A percentile compares a stretch with the other conserved stretches of the same genome.
phyloP scores from a whole-genome alignment of 2,329 filamentous ascomycete genomes.

The Penicillium sp. region DNA sequence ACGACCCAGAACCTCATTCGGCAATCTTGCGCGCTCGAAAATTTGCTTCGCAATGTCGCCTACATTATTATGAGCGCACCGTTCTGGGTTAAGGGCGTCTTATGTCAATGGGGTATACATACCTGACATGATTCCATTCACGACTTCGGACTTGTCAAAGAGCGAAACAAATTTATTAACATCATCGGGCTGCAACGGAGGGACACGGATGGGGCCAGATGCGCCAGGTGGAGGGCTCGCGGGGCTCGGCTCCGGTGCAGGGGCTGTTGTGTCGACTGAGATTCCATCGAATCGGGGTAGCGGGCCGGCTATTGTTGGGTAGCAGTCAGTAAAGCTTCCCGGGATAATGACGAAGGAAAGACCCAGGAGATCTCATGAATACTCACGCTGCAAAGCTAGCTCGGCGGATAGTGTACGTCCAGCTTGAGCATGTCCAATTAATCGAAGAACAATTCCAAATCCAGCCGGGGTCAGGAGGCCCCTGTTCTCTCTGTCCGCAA shows the following conservation, averaged over 20 bases:
- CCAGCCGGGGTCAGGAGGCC: slow-evolving; percentile 89
- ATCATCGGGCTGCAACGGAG: slow-evolving; percentile 83
- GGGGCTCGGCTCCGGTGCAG: slow-evolving; percentile 52
- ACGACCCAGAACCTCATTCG: slow-evolving; percentile 85
- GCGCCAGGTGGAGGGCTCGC: slow-evolving; percentile 46
- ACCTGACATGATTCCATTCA: slow-evolving; percentile 73
- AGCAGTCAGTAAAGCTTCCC: neutral
- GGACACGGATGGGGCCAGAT: slow-evolving; percentile 74
- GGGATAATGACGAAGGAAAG: neutral
- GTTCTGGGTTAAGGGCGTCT: neutral
- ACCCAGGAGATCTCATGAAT: neutral
- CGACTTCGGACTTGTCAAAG: slow-evolving; percentile 83
- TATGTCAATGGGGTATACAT: slow-evolving; percentile 15
- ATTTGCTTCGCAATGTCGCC: slow-evolving; percentile 89
- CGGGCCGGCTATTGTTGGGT: slow-evolving; percentile 60
- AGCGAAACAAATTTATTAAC: slow-evolving; percentile 83
- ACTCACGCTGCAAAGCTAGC: slow-evolving; percentile 72
- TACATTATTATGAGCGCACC: slow-evolving; percentile 23
- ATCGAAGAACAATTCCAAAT: slow-evolving; percentile 86
- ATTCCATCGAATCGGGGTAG: slow-evolving; percentile 89
- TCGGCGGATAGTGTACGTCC: slow-evolving; percentile 78
- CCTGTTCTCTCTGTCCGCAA: slow-evolving; percentile 94
- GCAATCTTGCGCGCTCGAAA: slow-evolving; percentile 87
- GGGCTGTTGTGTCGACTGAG: slow-evolving; percentile 43
- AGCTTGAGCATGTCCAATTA: slow-evolving; percentile 94